Conservation (phyloP, 805 yeast genomes). For the Ogataea ganodermae region DNA sequence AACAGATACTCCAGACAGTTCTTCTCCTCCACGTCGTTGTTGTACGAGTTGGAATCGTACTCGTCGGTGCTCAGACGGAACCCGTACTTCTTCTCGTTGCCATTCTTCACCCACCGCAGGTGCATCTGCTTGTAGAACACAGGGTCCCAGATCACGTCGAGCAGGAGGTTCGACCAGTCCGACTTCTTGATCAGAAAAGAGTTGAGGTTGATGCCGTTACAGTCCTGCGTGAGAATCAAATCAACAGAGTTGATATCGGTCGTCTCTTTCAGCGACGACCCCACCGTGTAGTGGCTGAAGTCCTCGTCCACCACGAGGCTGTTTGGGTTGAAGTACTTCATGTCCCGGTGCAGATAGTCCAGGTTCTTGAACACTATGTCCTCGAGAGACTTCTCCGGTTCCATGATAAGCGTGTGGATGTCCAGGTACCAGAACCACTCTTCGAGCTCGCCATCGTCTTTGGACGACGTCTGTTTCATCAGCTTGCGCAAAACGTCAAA, state of each 20-base stretch:
- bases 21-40: constrained; percentile 40
- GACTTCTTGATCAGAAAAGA: constrained; percentile 42
- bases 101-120: constrained; percentile 33
- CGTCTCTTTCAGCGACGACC: constrained; percentile 26
- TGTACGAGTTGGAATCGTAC: constrained; percentile 38
- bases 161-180: constrained; percentile 39
- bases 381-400: constrained; percentile 39
- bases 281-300: constrained; percentile 21
- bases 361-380: constrained; percentile 37
- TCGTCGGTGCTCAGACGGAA: constrained; percentile 32
- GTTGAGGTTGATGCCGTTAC: constrained; percentile 44
- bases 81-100: constrained; percentile 28
- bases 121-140: constrained; percentile 40
- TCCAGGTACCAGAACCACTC: constrained; percentile 48
- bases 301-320: constrained; percentile 35
- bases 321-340: constrained; percentile 40
- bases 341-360: constrained; percentile 34
- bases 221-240: constrained; percentile 42
- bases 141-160: constrained; percentile 45
- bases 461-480: constrained; percentile 35
- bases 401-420: constrained; percentile 43
- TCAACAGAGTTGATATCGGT: constrained; percentile 37
- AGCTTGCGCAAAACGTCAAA: constrained; percentile 39
- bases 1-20: constrained; percentile 42
- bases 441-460: constrained; percentile 27